Evolutionary conservation across 2,329 filamentous ascomycete species (phyloP).

Genomic region (Claviceps sp.): DNA sequence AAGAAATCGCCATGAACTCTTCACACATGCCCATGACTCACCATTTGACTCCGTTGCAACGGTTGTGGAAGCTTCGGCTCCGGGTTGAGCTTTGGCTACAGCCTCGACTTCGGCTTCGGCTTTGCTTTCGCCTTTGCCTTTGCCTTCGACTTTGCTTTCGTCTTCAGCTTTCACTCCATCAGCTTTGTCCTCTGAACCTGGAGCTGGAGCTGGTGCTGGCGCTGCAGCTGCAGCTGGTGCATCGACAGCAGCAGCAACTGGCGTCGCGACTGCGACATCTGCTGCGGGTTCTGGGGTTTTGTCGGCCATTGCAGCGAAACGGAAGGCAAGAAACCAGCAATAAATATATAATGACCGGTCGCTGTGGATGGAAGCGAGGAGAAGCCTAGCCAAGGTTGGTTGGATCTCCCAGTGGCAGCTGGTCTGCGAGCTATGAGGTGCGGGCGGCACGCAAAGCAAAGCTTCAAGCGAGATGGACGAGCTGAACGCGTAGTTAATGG

Average conservation of each 20-base stretch:
- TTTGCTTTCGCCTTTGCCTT: conserved; percentile 11
- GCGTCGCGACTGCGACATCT: conserved; percentile 19
- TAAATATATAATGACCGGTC: background rate
- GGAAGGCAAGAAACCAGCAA: conserved; percentile 6
- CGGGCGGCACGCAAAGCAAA: conserved; percentile 1
- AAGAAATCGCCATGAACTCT: background rate
- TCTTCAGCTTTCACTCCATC: conserved; percentile 10
- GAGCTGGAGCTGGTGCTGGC: background rate
- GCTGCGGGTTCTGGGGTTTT: conserved; percentile 22
- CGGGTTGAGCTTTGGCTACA: conserved; percentile 9
- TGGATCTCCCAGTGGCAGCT: background rate
- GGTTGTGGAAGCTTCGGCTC: conserved; percentile 14
- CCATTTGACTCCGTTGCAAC: conserved; percentile 18
- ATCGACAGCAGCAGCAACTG: conserved; percentile 13
- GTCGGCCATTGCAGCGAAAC: conserved; percentile 24
- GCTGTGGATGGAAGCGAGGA: background rate
- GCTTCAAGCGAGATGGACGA: conserved; percentile 2
- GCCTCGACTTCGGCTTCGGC: conserved; percentile 8
- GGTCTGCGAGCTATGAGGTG: background rate
- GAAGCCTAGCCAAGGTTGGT: background rate
- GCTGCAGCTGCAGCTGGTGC: conserved; percentile 3
- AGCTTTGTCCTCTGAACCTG: conserved; percentile 11
- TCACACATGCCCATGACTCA: conserved; percentile 13
- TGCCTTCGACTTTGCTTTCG: conserved; percentile 9
- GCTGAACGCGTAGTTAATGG: conserved; percentile 11